Conservation (phyloP, 768 basidiomycete genomes). For the Podaxis sp. region DNA sequence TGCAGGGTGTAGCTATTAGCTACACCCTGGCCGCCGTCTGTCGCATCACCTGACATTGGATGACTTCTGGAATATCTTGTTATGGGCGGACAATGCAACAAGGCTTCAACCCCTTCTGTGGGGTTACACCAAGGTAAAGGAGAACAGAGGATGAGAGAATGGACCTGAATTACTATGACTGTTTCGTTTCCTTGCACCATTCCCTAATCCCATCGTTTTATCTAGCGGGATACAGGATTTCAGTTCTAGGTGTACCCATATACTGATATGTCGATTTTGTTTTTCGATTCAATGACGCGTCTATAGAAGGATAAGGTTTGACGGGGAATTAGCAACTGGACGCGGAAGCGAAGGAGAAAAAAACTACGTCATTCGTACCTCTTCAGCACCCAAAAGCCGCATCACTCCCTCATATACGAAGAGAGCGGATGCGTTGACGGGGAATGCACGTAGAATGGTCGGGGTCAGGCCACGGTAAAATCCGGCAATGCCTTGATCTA, state of each 20-base stretch:
- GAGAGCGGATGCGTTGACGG: slow-evolving; percentile 74
- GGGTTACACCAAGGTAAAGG: not conserved
- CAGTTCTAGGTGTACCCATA: not conserved
- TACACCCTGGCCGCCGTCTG: too few relatives aligned
- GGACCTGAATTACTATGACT: not conserved
- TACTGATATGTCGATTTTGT: not conserved
- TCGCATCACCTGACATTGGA: too few relatives aligned
- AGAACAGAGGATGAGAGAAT: not conserved
- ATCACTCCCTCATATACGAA: slow-evolving; percentile 80
- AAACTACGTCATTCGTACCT: slow-evolving; percentile 35
- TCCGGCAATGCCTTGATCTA: slow-evolving; percentile 49
- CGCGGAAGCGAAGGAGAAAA: slow-evolving; percentile 11
- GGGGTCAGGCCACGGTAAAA: slow-evolving; percentile 70
- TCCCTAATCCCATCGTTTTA: not conserved
- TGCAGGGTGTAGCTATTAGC: too few relatives aligned
- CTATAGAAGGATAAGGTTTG: slow-evolving; percentile 26
- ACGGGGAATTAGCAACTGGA: slow-evolving; percentile 9
- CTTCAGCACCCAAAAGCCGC: slow-evolving; percentile 61
- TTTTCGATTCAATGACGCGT: slow-evolving; percentile 35
- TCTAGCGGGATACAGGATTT: not conserved
- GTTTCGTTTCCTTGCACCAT: not conserved
- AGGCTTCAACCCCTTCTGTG: not conserved
- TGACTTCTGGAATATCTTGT: too few relatives aligned
- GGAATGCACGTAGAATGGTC: slow-evolving; percentile 70
- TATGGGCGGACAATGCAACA: not conserved